These are phyloP conservation scores for Ambrosiella cleistominuta DNA, from an alignment of 2,329 filamentous ascomycete genomes.

Conservation along the genomic window DNA sequence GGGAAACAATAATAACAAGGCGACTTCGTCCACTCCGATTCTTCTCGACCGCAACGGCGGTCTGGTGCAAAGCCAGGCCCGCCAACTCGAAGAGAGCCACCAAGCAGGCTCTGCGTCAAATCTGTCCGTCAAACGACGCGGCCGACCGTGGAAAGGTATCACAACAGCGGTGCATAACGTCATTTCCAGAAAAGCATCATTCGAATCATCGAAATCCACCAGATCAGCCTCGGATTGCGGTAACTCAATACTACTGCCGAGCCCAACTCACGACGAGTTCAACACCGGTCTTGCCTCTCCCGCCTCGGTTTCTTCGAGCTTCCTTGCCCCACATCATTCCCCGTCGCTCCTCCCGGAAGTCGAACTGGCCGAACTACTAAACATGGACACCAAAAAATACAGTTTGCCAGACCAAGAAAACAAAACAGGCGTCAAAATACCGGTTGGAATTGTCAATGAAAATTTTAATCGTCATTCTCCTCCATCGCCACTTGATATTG, in stretches of 20 bases:
- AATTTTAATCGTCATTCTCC: constrained; percentile 35
- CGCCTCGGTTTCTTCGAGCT: constrained; percentile 5
- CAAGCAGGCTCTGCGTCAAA: constrained; percentile 34
- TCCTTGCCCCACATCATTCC: constrained; percentile 18
- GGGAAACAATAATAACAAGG: background rate
- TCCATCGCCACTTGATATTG: constrained; percentile 23
- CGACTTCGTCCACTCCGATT: constrained; percentile 14
- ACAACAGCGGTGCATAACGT: constrained; percentile 16
- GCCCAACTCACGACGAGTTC: constrained; percentile 16
- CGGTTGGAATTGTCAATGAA: constrained; percentile 37
- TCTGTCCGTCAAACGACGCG: constrained; percentile 40
- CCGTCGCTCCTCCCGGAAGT: constrained; percentile 32
- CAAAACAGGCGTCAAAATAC: constrained; percentile 48
- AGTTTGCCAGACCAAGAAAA: constrained; percentile 52
- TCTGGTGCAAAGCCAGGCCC: constrained; percentile 52
- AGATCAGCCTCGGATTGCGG: constrained; percentile 9
- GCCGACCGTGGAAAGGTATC: constrained; percentile 47
- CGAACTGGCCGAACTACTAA: constrained; percentile 30
- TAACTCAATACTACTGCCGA: constrained; percentile 15
- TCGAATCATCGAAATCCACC: constrained; percentile 14
- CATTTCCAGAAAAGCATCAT: constrained; percentile 7
- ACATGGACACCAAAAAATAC: constrained; percentile 60
- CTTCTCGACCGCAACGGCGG: constrained; percentile 40
- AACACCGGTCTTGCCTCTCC: constrained; percentile 4
- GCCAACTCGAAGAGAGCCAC: constrained; percentile 50